phyloP scores from a whole-genome alignment of 2,329 filamentous ascomycete species.

The Clonostachys chloroleuca region DNA sequence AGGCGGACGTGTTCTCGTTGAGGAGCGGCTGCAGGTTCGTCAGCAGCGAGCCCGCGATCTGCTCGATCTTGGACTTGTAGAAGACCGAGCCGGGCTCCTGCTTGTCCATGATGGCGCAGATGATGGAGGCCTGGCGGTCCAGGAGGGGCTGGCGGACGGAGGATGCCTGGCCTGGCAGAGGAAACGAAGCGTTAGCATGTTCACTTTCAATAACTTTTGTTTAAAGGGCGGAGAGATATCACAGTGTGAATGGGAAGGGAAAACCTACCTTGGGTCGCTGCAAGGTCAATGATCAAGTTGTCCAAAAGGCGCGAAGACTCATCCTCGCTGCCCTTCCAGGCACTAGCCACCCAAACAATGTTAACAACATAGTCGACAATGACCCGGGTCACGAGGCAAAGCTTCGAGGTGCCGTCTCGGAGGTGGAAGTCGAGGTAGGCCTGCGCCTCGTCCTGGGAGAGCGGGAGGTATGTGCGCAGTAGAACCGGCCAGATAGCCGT shows the following conservation, averaged over 20 bases:
- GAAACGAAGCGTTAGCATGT: too few species aligned
- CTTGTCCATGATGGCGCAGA: constrained; percentile 29
- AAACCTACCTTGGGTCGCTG: constrained; percentile 21
- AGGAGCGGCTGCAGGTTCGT: constrained; percentile 31
- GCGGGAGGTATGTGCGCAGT: constrained; percentile 27
- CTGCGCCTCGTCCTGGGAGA: constrained; percentile 28
- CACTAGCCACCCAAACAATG: constrained; percentile 30
- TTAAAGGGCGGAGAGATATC: not conserved
- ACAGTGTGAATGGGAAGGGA: not conserved
- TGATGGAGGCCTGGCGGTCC: constrained; percentile 25
- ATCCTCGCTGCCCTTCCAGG: constrained; percentile 30
- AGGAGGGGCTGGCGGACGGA: constrained; percentile 30
- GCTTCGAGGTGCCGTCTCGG: constrained; percentile 29
- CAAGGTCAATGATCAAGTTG: too few species aligned
- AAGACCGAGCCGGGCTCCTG: constrained; percentile 20
- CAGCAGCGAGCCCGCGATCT: constrained; percentile 34
- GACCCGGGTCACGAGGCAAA: constrained; percentile 35
- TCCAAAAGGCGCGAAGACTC: not conserved
- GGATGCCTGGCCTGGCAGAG: constrained; percentile 21
- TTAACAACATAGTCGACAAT: constrained; percentile 36
- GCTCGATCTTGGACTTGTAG: constrained; percentile 25
- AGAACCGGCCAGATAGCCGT: constrained; percentile 28
- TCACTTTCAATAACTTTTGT: not conserved
- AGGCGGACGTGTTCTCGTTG: constrained; percentile 14
- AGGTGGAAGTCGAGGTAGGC: constrained; percentile 35